Evolutionary conservation across 1,284 basidiomycete genomes (phyloP).

Genomic region (Austroboletus niveus): DNA sequence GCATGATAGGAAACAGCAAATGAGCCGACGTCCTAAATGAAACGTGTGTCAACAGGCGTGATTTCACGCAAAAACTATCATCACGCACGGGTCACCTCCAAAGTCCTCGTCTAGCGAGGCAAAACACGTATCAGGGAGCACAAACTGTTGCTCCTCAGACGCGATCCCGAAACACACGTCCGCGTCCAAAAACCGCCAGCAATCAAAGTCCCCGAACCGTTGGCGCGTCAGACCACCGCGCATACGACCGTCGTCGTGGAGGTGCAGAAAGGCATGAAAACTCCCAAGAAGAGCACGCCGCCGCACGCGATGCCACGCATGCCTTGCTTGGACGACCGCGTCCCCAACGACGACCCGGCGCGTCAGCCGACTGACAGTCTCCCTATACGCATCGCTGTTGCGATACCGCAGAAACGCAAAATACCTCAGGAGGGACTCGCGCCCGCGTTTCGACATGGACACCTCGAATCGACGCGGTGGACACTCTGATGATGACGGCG

Average conservation of each 20-base stretch:
- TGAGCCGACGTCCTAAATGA: slow-evolving; percentile 40
- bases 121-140: slow-evolving; percentile 37
- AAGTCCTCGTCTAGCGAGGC: slow-evolving; percentile 35
- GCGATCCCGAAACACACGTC: slow-evolving; percentile 37
- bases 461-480: slow-evolving; percentile 21
- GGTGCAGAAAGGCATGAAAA: slow-evolving; percentile 29
- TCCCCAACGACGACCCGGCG: slow-evolving; percentile 16
- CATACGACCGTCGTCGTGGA: neutral
- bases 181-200: slow-evolving; percentile 30
- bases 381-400: slow-evolving; percentile 46
- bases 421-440: slow-evolving; percentile 44
- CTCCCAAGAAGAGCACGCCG: slow-evolving; percentile 25
- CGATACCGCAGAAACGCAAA: slow-evolving; percentile 55
- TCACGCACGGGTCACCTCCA: slow-evolving; percentile 25
- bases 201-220: slow-evolving; percentile 26
- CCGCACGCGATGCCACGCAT: slow-evolving; percentile 30
- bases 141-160: slow-evolving; percentile 36
- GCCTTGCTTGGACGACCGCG: slow-evolving; percentile 23
- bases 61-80: neutral
- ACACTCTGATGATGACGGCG: neutral
- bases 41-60: neutral
- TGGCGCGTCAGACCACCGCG: slow-evolving; percentile 1
- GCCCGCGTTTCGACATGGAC: slow-evolving; percentile 32
- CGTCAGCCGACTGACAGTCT: slow-evolving; percentile 29
- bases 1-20: slow-evolving; percentile 52